Conservation (phyloP, 441 rosid species). For the Cnidoscolus chayamansa region DNA sequence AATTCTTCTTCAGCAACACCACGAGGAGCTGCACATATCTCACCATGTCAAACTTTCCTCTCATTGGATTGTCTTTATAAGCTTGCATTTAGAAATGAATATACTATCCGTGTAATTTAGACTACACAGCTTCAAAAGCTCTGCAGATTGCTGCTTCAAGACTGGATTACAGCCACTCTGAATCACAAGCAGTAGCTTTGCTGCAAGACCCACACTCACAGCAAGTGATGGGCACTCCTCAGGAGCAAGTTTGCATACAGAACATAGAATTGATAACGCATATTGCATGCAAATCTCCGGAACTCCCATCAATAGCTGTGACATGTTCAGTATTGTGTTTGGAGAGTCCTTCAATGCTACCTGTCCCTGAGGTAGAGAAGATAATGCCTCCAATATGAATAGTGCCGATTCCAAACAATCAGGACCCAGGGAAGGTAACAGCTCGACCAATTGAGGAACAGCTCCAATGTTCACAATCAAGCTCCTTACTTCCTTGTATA, state of each 20-base stretch:
- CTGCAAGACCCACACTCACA: constrained; percentile 79
- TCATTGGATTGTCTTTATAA: constrained; percentile 75
- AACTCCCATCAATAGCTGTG: constrained; percentile 63
- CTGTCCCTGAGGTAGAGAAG: constrained; percentile 55
- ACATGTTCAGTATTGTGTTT: constrained; percentile 56
- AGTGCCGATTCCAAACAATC: constrained; percentile 73
- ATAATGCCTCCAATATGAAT: constrained; percentile 46
- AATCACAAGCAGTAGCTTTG: constrained; percentile 75
- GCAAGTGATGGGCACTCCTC: constrained; percentile 66
- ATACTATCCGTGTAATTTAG: constrained; percentile 63
- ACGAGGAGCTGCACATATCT: too few species aligned
- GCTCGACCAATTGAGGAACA: constrained; percentile 60
- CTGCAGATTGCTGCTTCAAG: constrained; percentile 74
- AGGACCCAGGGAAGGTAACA: constrained; percentile 52
- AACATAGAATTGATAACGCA: constrained; percentile 63
- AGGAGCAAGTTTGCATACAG: constrained; percentile 67
- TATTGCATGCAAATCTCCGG: constrained; percentile 71
- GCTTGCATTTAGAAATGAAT: constrained; percentile 88
- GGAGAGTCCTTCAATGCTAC: constrained; percentile 68
- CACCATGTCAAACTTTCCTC: neutral
- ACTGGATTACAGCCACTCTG: constrained; percentile 73
- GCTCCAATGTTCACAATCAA: constrained; percentile 68
- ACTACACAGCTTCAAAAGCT: constrained; percentile 80
- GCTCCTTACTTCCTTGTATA: constrained; percentile 42
- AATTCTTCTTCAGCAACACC: too few species aligned